Evolutionary conservation across 805 yeast species (phyloP).

Genomic region (Saccharomycopsis fermentans): DNA sequence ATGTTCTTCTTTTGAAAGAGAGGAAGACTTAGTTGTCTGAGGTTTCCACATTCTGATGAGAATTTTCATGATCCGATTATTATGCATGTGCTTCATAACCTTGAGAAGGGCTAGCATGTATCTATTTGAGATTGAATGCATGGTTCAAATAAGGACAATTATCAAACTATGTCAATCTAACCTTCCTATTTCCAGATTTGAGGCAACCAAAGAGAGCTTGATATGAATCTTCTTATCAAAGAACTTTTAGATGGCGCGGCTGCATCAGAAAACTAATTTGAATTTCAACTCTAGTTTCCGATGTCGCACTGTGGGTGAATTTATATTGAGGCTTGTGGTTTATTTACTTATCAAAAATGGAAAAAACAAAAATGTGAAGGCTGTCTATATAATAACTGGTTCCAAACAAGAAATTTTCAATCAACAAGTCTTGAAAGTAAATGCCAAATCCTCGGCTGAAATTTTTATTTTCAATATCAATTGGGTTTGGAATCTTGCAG

Average conservation of each 20-base stretch:
- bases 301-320: slow-evolving; percentile 1
- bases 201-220: too few species aligned
- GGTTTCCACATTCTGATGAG: too few species aligned
- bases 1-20: too few species aligned
- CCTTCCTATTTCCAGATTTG: too few species aligned
- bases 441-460: background rate
- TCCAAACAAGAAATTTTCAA: background rate
- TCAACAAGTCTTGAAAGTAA: slow-evolving; percentile 3
- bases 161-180: too few species aligned
- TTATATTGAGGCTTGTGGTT: background rate
- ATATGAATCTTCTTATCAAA: too few species aligned
- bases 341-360: slow-evolving; percentile 1
- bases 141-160: too few species aligned
- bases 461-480: slow-evolving; percentile 3
- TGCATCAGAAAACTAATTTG: background rate
- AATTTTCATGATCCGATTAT: too few species aligned
- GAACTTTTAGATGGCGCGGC: background rate
- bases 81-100: too few species aligned
- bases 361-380: background rate
- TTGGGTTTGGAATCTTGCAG: slow-evolving; percentile 2
- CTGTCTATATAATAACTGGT: slow-evolving; percentile 1
- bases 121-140: too few species aligned
- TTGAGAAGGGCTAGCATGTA: too few species aligned
- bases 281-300: background rate
- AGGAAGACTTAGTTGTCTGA: too few species aligned